Evolutionary conservation across 2,329 filamentous ascomycete genomes (phyloP), one percentile per base, ranked within the genome.

Genomic region (Microdochium bolleyi): DNA sequence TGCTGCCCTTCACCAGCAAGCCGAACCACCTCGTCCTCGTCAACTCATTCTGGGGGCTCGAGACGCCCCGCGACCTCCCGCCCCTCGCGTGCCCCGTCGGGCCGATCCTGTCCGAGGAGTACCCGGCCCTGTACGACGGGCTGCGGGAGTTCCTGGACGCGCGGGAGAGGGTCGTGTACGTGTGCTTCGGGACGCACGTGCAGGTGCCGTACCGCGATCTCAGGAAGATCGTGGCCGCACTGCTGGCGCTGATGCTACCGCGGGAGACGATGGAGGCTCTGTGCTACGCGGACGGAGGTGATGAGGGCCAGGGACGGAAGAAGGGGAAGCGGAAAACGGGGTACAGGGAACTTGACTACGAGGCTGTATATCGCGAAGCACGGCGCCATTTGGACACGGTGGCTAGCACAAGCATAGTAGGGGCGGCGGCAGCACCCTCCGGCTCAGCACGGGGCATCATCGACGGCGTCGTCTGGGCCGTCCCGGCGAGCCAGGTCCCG

Each of bases 41-140:
- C 24, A 75, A 75, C 51, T 73, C 70, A 0, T 75, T 75, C 55
- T 72, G 67, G 53, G 72, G 72, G 0, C 60, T 75, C 8, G 73
- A 76, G 50, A 61, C 65, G 1, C 67, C 73, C 0, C 68, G 67
- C 22, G 71, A 75, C 52, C 53, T 75, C 2, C 73, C 73, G 1
- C 73, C 72, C 1, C 58, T 69, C 1, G 64, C 68, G 24, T 61
- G 63, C 2, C 54, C 68, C 1, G 65, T 75, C 2, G 73, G 73
- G 0, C 73, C 73, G 2, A 64, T 74, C 2, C 59, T 75, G 5
- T 55, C 61, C 1, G 68, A 71, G 30, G 55, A 60, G 14, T 73
- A 65, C 48, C 59, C 64, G 3, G 58, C 62, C 0, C 56, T 75
- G 3, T 62, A 66, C 3, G 51, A 54, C 0, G 52, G 53, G 1